Evolutionary conservation across 345 rosid genomes (phyloP).

Genomic region (Nasturtium officinale): DNA sequence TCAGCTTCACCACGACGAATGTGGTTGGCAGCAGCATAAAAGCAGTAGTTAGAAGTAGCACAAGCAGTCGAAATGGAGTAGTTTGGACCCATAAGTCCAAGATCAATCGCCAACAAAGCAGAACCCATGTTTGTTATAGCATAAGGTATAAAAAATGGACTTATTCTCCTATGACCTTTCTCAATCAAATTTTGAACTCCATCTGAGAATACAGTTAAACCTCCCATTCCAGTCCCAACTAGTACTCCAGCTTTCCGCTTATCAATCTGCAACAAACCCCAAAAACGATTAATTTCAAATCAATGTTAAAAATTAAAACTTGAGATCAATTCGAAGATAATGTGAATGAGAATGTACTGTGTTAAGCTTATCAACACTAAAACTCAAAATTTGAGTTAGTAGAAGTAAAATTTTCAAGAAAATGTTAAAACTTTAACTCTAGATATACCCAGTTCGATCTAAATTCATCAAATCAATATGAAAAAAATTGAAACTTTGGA

Average conservation of each 20-base stretch:
- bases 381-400: not conserved
- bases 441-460: not conserved
- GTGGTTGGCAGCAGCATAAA: slow-evolving; percentile 97
- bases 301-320: not conserved
- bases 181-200: slow-evolving; percentile 84
- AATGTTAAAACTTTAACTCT: not conserved
- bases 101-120: slow-evolving; percentile 88
- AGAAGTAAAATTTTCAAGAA: not conserved
- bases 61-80: slow-evolving; percentile 98
- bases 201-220: slow-evolving; percentile 82
- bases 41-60: slow-evolving; percentile 96
- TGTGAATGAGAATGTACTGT: slow-evolving; percentile 51
- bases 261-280: slow-evolving; percentile 59
- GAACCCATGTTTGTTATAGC: slow-evolving; percentile 96
- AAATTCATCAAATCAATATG: not conserved
- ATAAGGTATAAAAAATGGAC: slow-evolving; percentile 93
- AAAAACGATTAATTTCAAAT: not conserved
- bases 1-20: slow-evolving; percentile 99
- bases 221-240: slow-evolving; percentile 99
- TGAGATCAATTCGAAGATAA: not conserved
- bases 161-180: slow-evolving; percentile 82
- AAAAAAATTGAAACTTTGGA: slow-evolving; percentile 9
- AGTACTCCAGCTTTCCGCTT: slow-evolving; percentile 86
- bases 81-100: slow-evolving; percentile 99
- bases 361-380: slow-evolving; percentile 67